Evolutionary conservation across 441 rosid species (phyloP).

Genomic region (Capsella rubella): DNA sequence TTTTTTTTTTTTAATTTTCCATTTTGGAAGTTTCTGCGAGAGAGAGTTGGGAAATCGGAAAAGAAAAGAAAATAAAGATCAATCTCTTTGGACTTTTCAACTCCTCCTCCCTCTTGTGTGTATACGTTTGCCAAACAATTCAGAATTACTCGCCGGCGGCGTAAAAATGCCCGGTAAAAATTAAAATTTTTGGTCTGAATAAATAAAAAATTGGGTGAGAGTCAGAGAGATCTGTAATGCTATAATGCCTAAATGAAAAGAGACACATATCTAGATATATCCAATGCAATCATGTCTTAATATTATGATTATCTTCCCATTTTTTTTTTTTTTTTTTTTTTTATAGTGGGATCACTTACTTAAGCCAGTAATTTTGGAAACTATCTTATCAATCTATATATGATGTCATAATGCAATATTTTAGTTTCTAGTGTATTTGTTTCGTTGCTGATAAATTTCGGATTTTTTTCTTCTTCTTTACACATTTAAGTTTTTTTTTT

Average conservation of each 20-base stretch:
- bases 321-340: not conserved
- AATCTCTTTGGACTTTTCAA: conserved; percentile 35
- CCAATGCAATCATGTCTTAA: conserved; percentile 34
- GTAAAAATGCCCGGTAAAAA: conserved; percentile 11
- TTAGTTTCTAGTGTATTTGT: not conserved
- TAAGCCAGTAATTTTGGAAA: not conserved
- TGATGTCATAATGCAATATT: not conserved
- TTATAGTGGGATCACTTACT: conserved; percentile 27
- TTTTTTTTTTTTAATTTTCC: not conserved
- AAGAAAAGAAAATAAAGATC: not conserved
- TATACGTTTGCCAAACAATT: not conserved
- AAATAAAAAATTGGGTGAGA: not conserved
- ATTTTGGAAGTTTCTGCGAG: conserved; percentile 38
- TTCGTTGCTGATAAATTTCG: conserved; percentile 17
- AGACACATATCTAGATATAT: conserved; percentile 15
- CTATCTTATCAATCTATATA: not conserved
- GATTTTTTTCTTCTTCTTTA: not conserved
- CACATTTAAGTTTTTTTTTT: not conserved
- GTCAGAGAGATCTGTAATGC: not conserved
- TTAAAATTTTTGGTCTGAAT: too few relatives aligned
- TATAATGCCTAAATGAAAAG: conserved; percentile 25
- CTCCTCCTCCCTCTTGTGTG: not conserved
- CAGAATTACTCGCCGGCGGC: conserved; percentile 36
- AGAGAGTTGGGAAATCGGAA: conserved; percentile 28
- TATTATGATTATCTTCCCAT: conserved; percentile 5